phyloP scores from a whole-genome alignment of 179 eudicot species.

The Amaranthus tricolor region DNA sequence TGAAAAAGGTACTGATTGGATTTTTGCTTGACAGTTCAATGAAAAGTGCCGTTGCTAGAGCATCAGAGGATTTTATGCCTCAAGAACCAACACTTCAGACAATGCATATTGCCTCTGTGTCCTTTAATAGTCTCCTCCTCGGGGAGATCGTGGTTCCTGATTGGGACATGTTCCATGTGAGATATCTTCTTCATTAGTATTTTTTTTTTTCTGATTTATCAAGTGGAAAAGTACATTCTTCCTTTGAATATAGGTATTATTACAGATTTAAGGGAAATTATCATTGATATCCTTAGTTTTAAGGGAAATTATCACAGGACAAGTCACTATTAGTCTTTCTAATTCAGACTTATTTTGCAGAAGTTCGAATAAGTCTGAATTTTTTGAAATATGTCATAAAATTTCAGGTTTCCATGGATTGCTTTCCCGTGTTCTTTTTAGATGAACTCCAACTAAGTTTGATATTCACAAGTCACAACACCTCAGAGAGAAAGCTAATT shows the following conservation, averaged over 20 bases:
- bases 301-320: no score
- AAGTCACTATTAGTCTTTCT: no score
- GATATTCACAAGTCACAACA: not conserved
- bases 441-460: no score
- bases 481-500: not conserved
- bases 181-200: not conserved
- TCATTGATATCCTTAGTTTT: no score
- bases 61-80: conserved; percentile 89
- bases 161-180: conserved; percentile 95
- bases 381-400: no score
- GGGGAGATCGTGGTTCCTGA: conserved; percentile 88
- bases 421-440: no score
- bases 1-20: conserved; percentile 13
- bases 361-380: no score
- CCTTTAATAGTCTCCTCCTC: conserved; percentile 68
- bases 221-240: not conserved
- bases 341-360: no score
- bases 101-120: conserved; percentile 63
- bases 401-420: no score
- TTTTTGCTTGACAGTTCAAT: conserved; percentile 40
- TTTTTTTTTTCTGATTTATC: not conserved
- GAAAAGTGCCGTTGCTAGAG: conserved; percentile 66
- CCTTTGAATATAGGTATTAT: not conserved
- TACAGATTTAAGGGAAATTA: no score
- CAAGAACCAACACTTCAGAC: conserved; percentile 62